Evolutionary conservation across 768 basidiomycete genomes (phyloP).

Genomic region (Mycena vitilis): DNA sequence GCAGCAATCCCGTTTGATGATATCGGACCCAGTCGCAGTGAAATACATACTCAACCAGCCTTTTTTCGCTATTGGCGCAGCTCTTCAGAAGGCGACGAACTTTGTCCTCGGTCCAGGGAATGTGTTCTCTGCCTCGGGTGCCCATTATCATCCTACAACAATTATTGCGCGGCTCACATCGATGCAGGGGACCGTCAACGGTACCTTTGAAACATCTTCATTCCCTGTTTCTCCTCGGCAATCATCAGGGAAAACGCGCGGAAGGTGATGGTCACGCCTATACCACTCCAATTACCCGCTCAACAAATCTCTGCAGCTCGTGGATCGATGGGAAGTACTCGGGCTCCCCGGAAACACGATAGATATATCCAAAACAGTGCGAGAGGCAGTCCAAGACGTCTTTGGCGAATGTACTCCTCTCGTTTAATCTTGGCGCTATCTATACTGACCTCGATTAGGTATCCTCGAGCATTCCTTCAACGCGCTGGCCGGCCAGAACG

Average conservation of each 20-base stretch:
- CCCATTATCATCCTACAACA: too few species aligned
- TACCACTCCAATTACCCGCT: background rate
- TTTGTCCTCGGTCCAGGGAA: background rate
- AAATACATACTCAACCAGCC: constrained; percentile 6
- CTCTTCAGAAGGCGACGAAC: background rate
- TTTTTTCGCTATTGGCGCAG: background rate
- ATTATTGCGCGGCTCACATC: too few species aligned
- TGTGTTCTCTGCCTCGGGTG: background rate
- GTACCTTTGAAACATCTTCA: constrained; percentile 31
- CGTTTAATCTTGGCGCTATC: background rate
- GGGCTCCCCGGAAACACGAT: constrained; percentile 15
- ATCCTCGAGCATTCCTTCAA: constrained; percentile 30
- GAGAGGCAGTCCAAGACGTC: constrained; percentile 22
- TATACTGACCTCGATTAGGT: background rate
- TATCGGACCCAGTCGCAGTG: constrained; percentile 8
- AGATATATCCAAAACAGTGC: constrained; percentile 20
- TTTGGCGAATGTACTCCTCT: constrained; percentile 14
- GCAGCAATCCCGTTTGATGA: constrained; percentile 10
- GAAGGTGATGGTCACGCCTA: constrained; percentile 12
- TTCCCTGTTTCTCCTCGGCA: constrained; percentile 27
- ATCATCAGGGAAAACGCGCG: constrained; percentile 19
- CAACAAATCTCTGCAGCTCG: background rate
- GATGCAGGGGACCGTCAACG: background rate
- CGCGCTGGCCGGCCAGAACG: constrained; percentile 15
- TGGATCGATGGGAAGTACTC: constrained; percentile 7